Base-by-base conservation (phyloP, 768 basidiomycete genomes). In the Boletus coccyginus region DNA sequence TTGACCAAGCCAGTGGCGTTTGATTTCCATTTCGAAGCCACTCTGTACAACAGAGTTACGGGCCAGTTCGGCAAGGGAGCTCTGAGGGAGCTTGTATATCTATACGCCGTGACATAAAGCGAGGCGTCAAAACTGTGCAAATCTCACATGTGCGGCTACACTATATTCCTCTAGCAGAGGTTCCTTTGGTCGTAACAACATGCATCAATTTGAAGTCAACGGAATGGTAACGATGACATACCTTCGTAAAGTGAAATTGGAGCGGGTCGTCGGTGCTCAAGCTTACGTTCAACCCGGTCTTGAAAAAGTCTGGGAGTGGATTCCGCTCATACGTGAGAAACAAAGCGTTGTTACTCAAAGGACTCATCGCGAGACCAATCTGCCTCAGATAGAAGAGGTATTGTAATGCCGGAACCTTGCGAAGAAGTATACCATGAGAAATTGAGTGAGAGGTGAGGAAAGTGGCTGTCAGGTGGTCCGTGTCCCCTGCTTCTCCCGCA, bases 181-280 rank as follows among this genome's bases (percentile, higher is more conserved):
- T 76, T 98, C 94, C 92, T 95, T 63, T 6, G 50, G 33, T 47
- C 10, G 29, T 36, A 43, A 33, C 11, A 53, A 48, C 17, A 50
- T 52, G 31, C 33, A 39, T 50, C 39, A 17, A 9, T 31, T 50
- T 43, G 17, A n/a, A 40, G 42, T 36, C 14, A 16, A 33, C 45
- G 2, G 10, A 7, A 21, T 29, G 17, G 50, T 42, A 16, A 42
- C 1, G 11, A n/a, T n/a, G 29, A 32, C 56, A 35, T 49, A 88
- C 94, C 80, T 97, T 97, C 32, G 97, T 98, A 74, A 98, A 97
- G 75, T 98, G 96, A 76, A 99, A 97, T 74, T 98, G 96, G 39
- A 95, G 75, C 5, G 92, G 94, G 69, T 94, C 93, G 71, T 98
- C 96, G 1, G 96, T 98, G 61, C 94, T 96, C 73, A 98, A 74